These are phyloP conservation scores for Cladosporium colombiae DNA, from an alignment of 2,329 filamentous ascomycete species.

Conservation along the genomic window DNA sequence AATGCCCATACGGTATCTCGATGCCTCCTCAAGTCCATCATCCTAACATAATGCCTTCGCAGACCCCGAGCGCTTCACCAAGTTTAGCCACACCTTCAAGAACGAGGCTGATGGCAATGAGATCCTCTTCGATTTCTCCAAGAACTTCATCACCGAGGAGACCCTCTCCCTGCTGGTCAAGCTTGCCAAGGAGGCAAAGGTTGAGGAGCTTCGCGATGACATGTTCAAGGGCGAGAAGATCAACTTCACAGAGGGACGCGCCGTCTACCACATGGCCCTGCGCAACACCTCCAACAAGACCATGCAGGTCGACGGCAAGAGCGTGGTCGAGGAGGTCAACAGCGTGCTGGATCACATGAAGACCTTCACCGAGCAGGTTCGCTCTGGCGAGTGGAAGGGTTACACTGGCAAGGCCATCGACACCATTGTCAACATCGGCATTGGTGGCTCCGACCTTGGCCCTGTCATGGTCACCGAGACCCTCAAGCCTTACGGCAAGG, in stretches of 20 bases:
- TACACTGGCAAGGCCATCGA: slow-evolving; percentile 96
- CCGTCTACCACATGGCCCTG: slow-evolving; percentile 92
- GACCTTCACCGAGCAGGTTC: slow-evolving; percentile 92
- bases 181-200: slow-evolving; percentile 84
- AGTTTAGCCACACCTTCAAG: slow-evolving; percentile 83
- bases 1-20: neutral
- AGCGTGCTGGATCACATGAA: slow-evolving; percentile 95
- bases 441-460: slow-evolving; percentile 95
- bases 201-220: slow-evolving; percentile 91
- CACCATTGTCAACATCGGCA: slow-evolving; percentile 95
- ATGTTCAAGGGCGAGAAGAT: slow-evolving; percentile 99
- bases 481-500: slow-evolving; percentile 88
- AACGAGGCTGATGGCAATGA: slow-evolving; percentile 77
- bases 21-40: neutral
- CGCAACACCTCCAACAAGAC: slow-evolving; percentile 84
- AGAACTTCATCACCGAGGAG: slow-evolving; percentile 96
- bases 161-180: slow-evolving; percentile 83
- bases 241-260: slow-evolving; percentile 97
- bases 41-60: neutral
- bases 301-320: slow-evolving; percentile 82
- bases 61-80: slow-evolving; percentile 84
- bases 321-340: slow-evolving; percentile 92
- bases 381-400: slow-evolving; percentile 95
- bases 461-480: slow-evolving; percentile 99
- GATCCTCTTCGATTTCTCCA: slow-evolving; percentile 97